Evolutionary conservation across 805 yeast species (phyloP).

Genomic region (Lachancea mirantina): DNA sequence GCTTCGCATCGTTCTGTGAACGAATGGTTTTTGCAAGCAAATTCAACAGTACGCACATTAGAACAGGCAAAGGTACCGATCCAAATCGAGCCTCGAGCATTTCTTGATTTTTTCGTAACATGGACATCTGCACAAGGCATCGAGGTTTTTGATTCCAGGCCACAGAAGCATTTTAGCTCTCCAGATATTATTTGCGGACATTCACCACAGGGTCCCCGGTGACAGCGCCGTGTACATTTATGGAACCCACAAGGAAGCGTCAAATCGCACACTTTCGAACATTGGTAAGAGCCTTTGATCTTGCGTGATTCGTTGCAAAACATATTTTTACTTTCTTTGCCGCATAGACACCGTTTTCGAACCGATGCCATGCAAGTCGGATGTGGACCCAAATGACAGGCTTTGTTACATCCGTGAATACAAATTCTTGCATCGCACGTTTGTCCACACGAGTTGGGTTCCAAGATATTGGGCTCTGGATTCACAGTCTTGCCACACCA

Average conservation of each 20-base stretch:
- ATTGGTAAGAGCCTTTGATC: constrained; percentile 46
- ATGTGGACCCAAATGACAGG: constrained; percentile 90
- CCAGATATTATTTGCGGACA: constrained; percentile 43
- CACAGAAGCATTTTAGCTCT: constrained; percentile 68
- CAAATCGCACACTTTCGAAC: constrained; percentile 55
- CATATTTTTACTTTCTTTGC: constrained; percentile 58
- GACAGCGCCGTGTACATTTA: constrained; percentile 57
- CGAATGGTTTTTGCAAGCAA: constrained; percentile 60
- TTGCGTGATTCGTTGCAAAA: constrained; percentile 65
- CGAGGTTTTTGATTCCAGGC: constrained; percentile 39
- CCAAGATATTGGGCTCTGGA: constrained; percentile 50
- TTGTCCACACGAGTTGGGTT: constrained; percentile 87
- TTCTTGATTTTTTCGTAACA: constrained; percentile 35
- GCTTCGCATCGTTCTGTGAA: constrained; percentile 42
- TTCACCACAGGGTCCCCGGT: constrained; percentile 74
- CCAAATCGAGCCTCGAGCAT: constrained; percentile 33
- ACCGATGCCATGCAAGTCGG: constrained; percentile 74
- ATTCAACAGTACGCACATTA: constrained; percentile 37
- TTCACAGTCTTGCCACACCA: constrained; percentile 82
- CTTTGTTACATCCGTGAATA: constrained; percentile 64
- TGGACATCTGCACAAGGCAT: constrained; percentile 36
- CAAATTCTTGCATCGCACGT: constrained; percentile 61
- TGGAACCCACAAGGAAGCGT: constrained; percentile 67
- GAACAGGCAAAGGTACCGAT: constrained; percentile 47
- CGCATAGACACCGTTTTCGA: constrained; percentile 63